Evolutionary conservation across 192 early-diverging fungal species (phyloP).

Genomic region (Coemansia sp.): DNA sequence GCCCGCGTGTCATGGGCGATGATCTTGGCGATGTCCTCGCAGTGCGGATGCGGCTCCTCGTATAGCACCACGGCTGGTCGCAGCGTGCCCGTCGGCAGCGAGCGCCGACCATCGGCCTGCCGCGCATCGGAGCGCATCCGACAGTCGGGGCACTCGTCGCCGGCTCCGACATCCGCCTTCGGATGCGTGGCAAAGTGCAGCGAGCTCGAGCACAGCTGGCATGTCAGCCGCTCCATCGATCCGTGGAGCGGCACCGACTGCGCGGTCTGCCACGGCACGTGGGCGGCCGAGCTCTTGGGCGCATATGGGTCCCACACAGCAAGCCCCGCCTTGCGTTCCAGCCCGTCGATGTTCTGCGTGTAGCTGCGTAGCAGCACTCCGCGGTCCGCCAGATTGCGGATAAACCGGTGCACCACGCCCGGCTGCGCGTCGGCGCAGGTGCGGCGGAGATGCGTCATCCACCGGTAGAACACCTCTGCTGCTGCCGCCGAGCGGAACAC

Average conservation of each 20-base stretch:
- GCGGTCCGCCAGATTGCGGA: constrained; percentile 70
- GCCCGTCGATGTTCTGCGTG: constrained; percentile 97
- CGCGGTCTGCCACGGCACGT: constrained; percentile 40
- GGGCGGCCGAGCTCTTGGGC: neutral
- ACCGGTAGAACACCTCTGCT: constrained; percentile 61
- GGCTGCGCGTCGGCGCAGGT: constrained; percentile 69
- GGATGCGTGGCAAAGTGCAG: constrained; percentile 62
- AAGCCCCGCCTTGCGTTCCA: constrained; percentile 77
- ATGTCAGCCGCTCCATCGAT: constrained; percentile 79
- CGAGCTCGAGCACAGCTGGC: constrained; percentile 77
- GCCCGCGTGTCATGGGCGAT: constrained; percentile 47
- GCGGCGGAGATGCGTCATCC: constrained; percentile 84
- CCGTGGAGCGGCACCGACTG: constrained; percentile 91
- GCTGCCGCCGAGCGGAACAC: constrained; percentile 75
- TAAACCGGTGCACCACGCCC: constrained; percentile 83
- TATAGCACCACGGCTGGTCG: constrained; percentile 94
- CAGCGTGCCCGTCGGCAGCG: constrained; percentile 71
- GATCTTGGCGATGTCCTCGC: constrained; percentile 52
- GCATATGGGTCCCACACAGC: constrained; percentile 52
- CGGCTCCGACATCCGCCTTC: constrained; percentile 62
- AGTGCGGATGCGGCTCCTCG: constrained; percentile 70
- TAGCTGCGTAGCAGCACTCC: constrained; percentile 86
- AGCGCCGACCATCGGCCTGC: constrained; percentile 66
- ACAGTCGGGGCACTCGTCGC: constrained; percentile 56
- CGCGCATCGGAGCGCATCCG: constrained; percentile 28